phyloP scores from a whole-genome alignment of 108 stramenopile genomes.

The Chaetoceros muelleri region DNA sequence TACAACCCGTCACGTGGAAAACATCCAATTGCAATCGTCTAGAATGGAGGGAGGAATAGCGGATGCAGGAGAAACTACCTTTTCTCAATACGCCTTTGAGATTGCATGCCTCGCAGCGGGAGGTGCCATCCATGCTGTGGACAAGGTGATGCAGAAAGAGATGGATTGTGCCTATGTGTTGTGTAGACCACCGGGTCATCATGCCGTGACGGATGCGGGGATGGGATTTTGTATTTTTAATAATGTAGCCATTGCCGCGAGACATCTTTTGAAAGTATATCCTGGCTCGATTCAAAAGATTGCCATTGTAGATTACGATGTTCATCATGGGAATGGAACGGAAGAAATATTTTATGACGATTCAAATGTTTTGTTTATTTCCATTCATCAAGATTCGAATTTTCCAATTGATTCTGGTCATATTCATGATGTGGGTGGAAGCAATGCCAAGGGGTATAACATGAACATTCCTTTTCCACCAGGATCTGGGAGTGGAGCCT shows the following conservation, averaged over 20 bases:
- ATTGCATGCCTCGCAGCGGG: background rate
- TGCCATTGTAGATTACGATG: constrained; percentile 44
- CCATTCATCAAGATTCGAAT: constrained; percentile 32
- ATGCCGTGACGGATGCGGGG: constrained; percentile 8
- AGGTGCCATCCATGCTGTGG: background rate
- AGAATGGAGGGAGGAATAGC: background rate
- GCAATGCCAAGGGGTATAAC: constrained; percentile 4
- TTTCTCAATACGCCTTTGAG: background rate
- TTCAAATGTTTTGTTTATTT: constrained; percentile 54
- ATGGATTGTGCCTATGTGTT: constrained; percentile 2
- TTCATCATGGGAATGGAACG: constrained; percentile 50
- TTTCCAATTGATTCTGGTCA: background rate
- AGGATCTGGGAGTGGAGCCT: constrained; percentile 33
- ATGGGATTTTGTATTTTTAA: constrained; percentile 59
- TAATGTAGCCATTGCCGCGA: constrained; percentile 31
- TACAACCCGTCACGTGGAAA: background rate
- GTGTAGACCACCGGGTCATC: constrained; percentile 23
- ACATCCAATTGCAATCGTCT: background rate
- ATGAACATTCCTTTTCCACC: constrained; percentile 48
- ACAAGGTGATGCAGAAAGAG: background rate
- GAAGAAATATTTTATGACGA: constrained; percentile 50
- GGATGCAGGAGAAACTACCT: background rate
- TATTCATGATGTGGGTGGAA: background rate
- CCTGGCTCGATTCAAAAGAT: constrained; percentile 12
- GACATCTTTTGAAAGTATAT: constrained; percentile 4